Evolutionary conservation across 2,329 filamentous ascomycete genomes (phyloP).

Genomic region (Neopestalotiopsis sp.): DNA sequence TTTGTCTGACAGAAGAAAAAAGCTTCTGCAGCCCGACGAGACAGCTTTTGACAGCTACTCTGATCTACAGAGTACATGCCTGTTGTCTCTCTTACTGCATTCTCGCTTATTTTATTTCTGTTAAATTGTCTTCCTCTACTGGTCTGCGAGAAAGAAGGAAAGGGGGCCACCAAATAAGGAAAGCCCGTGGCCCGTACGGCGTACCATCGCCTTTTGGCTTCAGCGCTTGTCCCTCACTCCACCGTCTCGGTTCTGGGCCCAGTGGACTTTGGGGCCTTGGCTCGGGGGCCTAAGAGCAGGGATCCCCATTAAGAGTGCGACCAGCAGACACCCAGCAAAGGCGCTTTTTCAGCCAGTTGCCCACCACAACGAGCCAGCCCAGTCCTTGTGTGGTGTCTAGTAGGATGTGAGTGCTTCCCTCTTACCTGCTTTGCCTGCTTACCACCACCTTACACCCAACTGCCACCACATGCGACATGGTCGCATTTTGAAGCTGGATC

Average conservation of each 20-base stretch:
- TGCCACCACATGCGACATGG: slow-evolving; percentile 15
- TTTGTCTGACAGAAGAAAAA: not conserved
- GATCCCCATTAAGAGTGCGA: slow-evolving; percentile 17
- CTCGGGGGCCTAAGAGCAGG: slow-evolving; percentile 13
- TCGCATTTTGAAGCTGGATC: not conserved
- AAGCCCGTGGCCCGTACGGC: slow-evolving; percentile 8
- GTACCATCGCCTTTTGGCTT: slow-evolving; percentile 10
- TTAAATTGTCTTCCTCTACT: not conserved
- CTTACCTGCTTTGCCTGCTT: not conserved
- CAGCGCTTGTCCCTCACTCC: slow-evolving; percentile 9
- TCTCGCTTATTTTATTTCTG: not conserved
- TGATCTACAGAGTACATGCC: not conserved
- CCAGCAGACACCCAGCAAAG: not conserved
- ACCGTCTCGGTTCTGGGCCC: slow-evolving; percentile 3
- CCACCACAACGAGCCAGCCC: slow-evolving; percentile 19
- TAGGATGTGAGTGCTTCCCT: slow-evolving; percentile 1
- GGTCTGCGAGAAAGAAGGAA: not conserved
- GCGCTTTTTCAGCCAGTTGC: slow-evolving; percentile 14
- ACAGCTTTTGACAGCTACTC: not conserved
- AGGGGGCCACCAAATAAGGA: slow-evolving; percentile 13
- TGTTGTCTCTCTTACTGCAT: not conserved
- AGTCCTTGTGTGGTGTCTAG: not conserved
- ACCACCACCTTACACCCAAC: not conserved
- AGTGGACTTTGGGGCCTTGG: not conserved
- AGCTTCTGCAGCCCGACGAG: not conserved